A percentile compares a stretch with the other conserved stretches of the same genome.
These are phyloP conservation scores for Torulaspora microellipsoides DNA, from an alignment of 805 yeast species.

Conservation along the genomic window DNA sequence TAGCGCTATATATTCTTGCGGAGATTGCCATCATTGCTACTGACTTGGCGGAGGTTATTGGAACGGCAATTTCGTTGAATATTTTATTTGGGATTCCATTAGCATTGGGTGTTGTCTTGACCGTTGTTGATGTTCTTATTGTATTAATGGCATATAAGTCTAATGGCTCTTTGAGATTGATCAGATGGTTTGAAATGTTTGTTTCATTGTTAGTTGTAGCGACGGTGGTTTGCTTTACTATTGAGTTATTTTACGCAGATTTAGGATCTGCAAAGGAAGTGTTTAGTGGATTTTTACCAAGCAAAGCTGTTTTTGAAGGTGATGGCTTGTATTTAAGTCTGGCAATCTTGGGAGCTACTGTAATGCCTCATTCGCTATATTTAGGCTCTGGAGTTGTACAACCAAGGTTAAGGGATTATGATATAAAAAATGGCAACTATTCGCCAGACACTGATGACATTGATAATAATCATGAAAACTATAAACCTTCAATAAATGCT, in stretches of 20 bases:
- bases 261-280: constrained; percentile 52
- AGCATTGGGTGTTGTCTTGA: constrained; percentile 75
- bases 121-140: constrained; percentile 79
- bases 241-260: constrained; percentile 71
- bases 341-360: constrained; percentile 89
- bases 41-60: constrained; percentile 94
- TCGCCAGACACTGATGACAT: constrained; percentile 37
- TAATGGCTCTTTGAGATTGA: constrained; percentile 68
- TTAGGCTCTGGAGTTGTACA: constrained; percentile 88
- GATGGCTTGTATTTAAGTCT: constrained; percentile 72
- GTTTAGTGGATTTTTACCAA: constrained; percentile 62
- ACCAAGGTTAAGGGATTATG: constrained; percentile 76
- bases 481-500: constrained; percentile 78
- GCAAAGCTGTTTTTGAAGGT: constrained; percentile 45
- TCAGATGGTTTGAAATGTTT: constrained; percentile 75
- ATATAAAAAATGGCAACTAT: constrained; percentile 60
- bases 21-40: constrained; percentile 93
- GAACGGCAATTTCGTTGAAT: constrained; percentile 92
- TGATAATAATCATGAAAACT: constrained; percentile 40
- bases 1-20: constrained; percentile 67
- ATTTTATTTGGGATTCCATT: constrained; percentile 78
- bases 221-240: constrained; percentile 79
- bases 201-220: constrained; percentile 74
- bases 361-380: constrained; percentile 90
- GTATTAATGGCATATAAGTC: constrained; percentile 87